These are phyloP conservation scores for Hypoxylon trugodes DNA, from an alignment of 495 filamentous ascomycete species.

Conservation along the genomic window DNA sequence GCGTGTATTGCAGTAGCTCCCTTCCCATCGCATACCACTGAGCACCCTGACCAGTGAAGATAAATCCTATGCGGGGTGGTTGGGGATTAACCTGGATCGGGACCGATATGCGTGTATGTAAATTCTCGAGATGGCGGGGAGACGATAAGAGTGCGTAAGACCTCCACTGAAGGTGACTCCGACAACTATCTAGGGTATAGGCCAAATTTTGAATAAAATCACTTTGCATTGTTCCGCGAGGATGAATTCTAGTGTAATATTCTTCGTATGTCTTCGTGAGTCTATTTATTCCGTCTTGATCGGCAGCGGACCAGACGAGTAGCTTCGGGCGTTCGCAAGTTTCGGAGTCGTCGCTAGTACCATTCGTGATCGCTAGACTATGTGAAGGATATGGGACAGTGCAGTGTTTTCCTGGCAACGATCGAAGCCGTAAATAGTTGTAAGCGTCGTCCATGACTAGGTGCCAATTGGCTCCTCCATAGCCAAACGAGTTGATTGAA, in stretches of 20 bases:
- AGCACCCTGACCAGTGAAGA: conserved; percentile 51
- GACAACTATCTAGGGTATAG: conserved; percentile 32
- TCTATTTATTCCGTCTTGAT: conserved; percentile 26
- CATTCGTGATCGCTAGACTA: too few species aligned
- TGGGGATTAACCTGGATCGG: too few species aligned
- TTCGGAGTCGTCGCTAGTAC: too few species aligned
- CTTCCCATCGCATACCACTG: conserved; percentile 61
- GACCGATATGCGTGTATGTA: too few species aligned
- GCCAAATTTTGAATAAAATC: conserved; percentile 18
- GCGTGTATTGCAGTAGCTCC: conserved; percentile 44
- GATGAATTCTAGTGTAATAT: background rate
- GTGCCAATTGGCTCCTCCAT: conserved; percentile 65
- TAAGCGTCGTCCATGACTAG: conserved; percentile 57
- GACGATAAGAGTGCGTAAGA: too few species aligned
- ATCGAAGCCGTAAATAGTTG: conserved; percentile 8
- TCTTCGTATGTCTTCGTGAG: conserved; percentile 3
- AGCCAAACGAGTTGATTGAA: conserved; percentile 65
- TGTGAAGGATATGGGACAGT: background rate
- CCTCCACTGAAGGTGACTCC: conserved; percentile 37
- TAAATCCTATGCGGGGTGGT: conserved; percentile 26
- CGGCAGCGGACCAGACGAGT: conserved; percentile 37
- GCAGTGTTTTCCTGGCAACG: conserved; percentile 17
- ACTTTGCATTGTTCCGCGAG: too few species aligned
- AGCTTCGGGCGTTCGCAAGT: too few species aligned
- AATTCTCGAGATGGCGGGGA: too few species aligned